Evolutionary conservation across 73 alveolate genomes (phyloP).

Genomic region (Diophrys appendiculata): DNA sequence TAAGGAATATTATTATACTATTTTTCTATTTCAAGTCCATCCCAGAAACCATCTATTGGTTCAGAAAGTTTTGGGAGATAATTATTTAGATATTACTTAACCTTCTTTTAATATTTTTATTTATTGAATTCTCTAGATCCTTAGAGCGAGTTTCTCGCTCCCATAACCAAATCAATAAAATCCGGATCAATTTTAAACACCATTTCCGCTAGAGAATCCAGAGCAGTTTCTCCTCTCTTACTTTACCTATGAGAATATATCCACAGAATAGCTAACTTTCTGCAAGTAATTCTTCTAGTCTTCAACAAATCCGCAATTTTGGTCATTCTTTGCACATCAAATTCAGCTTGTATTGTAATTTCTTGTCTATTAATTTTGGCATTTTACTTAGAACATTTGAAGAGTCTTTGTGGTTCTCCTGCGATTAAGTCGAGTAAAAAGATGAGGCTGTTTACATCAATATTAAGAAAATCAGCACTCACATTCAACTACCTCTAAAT

Average conservation of each 20-base stretch:
- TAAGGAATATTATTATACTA: background rate
- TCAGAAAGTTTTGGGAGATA: background rate
- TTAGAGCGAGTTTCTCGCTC: background rate
- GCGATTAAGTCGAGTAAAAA: constrained; percentile 14
- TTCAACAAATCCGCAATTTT: constrained; percentile 11
- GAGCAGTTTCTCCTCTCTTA: background rate
- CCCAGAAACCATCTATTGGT: background rate
- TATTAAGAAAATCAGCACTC: constrained; percentile 7
- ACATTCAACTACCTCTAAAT: background rate
- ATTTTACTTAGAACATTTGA: background rate
- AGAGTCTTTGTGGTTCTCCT: constrained; percentile 20
- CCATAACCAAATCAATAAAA: background rate
- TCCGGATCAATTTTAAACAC: background rate
- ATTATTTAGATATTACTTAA: background rate
- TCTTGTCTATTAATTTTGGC: background rate
- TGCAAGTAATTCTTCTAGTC: background rate
- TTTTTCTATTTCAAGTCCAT: background rate
- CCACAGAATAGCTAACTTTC: constrained; percentile 23
- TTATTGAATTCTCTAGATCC: background rate
- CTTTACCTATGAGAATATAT: background rate
- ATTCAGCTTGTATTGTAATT: background rate
- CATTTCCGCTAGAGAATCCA: background rate
- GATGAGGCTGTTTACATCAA: constrained; percentile 9
- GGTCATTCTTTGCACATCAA: constrained; percentile 17
- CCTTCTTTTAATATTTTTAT: background rate